Base-by-base conservation (phyloP, 306 rosid species). In the Vigna radiata region DNA sequence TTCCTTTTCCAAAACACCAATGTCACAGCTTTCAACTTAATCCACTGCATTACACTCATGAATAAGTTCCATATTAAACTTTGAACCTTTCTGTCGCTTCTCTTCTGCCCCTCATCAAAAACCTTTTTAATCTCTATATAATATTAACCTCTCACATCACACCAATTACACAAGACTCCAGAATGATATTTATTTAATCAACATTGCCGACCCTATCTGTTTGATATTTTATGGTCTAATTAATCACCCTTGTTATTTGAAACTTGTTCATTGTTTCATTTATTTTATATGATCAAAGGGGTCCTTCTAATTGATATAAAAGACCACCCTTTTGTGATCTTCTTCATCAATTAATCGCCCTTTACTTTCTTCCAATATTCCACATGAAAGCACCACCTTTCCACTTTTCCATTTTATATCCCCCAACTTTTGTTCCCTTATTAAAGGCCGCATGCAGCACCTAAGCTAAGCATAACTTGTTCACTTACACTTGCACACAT, bases 341-440 rank as follows among this genome's bases (percentile, higher is more conserved):
- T 68, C 3, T 66, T 75, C 70, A 12, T 31, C 66, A 29, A 29
- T 29, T 4, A 60, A 37, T n/a, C 82, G 63, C 67, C 76, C 66
- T 64, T 75, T 79, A 47, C 68, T 76, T 76, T 59, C 82, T 66
- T 68, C 73, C 78, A 79, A 60, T 77, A 80, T 71, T 80, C 79
- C 66, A 55, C 36, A 75, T 47, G 62, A 73, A 76, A 84, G 25
- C 77, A 60, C 18, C 77, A 60, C 77, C 60, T 84, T 84, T 80
- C 67, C 62, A 33, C 65, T 76, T 76, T 82, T 72, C 70, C 53
- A 62, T 64, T 73, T 55, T 41, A 18, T 73, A 53, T 44, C 29
- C n/a, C 27, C 58, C 66, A 69, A 61, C 73, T 53, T 79, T 72
- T 72, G 31, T 17, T 79, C 78, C 53, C 67, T 16, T 55, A 73